A percentile compares a stretch with the other conserved stretches of the same genome.
These are phyloP conservation scores for Rhizopogon salebrosus DNA, from an alignment of 768 basidiomycete genomes.

Conservation along the genomic window DNA sequence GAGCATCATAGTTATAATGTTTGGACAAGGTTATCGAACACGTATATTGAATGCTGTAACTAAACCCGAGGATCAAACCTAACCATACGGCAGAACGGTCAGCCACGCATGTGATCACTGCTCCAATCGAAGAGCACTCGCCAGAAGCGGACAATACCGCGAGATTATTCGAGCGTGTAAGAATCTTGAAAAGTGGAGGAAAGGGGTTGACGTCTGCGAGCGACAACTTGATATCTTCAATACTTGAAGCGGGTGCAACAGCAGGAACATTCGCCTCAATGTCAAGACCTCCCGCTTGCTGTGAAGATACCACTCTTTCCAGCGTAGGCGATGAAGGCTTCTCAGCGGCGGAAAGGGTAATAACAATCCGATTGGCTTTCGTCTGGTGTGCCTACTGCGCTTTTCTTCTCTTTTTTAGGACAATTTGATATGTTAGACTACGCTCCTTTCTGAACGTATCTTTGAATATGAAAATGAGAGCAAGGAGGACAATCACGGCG, in stretches of 20 bases:
- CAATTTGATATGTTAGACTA: conserved; percentile 68
- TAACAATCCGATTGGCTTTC: conserved; percentile 13
- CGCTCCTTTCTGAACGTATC: conserved; percentile 80
- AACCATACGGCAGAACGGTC: background rate
- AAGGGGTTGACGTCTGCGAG: conserved; percentile 67
- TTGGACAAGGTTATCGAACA: conserved; percentile 59
- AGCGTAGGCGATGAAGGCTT: background rate
- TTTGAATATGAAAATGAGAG: conserved; percentile 58
- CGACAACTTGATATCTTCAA: conserved; percentile 43
- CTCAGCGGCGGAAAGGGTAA: background rate
- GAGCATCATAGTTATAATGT: conserved; percentile 60
- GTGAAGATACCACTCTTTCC: background rate
- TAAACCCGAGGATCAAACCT: conserved; percentile 66
- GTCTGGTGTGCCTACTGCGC: conserved; percentile 13
- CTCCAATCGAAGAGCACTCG: conserved; percentile 8
- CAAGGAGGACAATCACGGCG: conserved; percentile 43
- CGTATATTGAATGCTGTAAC: conserved; percentile 65
- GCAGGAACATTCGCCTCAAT: conserved; percentile 3
- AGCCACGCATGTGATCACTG: background rate
- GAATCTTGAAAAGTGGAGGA: conserved; percentile 47
- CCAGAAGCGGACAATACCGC: conserved; percentile 34
- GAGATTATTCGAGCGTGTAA: conserved; percentile 62
- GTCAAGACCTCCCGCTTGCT: conserved; percentile 18
- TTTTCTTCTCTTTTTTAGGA: conserved; percentile 40
- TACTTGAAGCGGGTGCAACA: conserved; percentile 1